These are phyloP conservation scores for Alloascoidea hylecoeti DNA, from an alignment of 805 yeast genomes.

Conservation along the genomic window DNA sequence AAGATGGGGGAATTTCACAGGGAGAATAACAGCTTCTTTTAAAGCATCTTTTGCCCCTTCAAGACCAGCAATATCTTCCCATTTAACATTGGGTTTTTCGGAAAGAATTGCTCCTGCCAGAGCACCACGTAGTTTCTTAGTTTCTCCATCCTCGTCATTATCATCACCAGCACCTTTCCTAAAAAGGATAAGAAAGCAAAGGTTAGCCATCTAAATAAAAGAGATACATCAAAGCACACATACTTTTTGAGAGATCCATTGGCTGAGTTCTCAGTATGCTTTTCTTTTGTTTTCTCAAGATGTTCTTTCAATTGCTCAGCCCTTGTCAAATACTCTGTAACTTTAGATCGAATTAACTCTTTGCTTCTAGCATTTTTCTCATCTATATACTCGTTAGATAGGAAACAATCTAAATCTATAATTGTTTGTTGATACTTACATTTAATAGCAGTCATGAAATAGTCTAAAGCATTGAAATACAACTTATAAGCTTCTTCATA, in stretches of 20 bases:
- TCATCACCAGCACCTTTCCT: constrained; percentile 29
- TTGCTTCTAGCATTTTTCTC: constrained; percentile 86
- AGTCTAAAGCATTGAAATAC: constrained; percentile 87
- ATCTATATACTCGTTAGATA: constrained; percentile 14
- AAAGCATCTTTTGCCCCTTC: constrained; percentile 93
- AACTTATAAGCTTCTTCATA: constrained; percentile 91
- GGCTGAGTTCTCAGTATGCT: no score
- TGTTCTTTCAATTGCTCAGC: constrained; percentile 92
- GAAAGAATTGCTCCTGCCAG: constrained; percentile 82
- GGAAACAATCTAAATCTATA: background rate
- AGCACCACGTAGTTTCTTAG: constrained; percentile 82
- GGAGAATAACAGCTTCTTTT: constrained; percentile 93
- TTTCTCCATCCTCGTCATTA: constrained; percentile 64
- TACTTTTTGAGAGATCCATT: no score
- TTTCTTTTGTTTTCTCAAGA: constrained; percentile 42
- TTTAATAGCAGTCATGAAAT: constrained; percentile 88
- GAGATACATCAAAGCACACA: no score
- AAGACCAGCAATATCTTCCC: constrained; percentile 95
- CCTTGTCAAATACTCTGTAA: constrained; percentile 80
- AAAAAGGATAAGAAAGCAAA: no score
- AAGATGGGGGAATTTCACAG: constrained; percentile 90
- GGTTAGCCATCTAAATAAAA: no score
- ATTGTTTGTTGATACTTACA: constrained; percentile 19
- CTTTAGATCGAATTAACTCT: constrained; percentile 76
- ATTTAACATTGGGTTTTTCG: constrained; percentile 83